These are phyloP conservation scores for Botrytis squamosa DNA, from an alignment of 2,329 filamentous ascomycete genomes.

Conservation along the genomic window DNA sequence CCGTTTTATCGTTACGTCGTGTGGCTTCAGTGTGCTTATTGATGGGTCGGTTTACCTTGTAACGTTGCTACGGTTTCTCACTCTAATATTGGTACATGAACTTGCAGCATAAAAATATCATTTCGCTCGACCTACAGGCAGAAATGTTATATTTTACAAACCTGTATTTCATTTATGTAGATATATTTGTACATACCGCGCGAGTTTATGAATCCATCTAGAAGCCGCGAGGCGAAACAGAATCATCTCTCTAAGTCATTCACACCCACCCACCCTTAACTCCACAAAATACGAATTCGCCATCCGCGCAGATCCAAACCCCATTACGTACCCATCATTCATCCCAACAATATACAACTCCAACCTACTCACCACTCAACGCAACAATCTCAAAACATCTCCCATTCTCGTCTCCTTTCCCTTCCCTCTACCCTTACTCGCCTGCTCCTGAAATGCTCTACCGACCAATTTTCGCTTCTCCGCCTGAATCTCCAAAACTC, in stretches of 20 bases:
- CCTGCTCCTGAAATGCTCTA: slow-evolving; percentile 76
- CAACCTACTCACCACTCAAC: background rate
- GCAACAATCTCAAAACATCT: slow-evolving; percentile 50
- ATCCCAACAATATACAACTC: background rate
- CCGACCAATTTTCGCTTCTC: slow-evolving; percentile 76
- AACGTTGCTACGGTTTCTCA: too few species aligned
- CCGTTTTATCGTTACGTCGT: background rate
- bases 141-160: background rate
- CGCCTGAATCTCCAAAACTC: slow-evolving; percentile 73
- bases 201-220: background rate
- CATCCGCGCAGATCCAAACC: background rate
- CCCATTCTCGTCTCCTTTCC: slow-evolving; percentile 56
- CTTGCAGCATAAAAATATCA: background rate
- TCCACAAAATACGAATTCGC: background rate
- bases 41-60: background rate
- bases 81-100: background rate
- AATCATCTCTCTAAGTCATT: background rate
- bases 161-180: background rate
- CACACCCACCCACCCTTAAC: background rate
- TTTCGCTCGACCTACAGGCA: background rate
- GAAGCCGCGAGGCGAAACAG: background rate
- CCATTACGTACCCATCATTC: background rate
- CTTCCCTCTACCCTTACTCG: slow-evolving; percentile 48
- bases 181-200: background rate
- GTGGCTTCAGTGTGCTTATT: background rate